phyloP scores from a whole-genome alignment of 106 monocot species.

The Dioscorea dumetorum region DNA sequence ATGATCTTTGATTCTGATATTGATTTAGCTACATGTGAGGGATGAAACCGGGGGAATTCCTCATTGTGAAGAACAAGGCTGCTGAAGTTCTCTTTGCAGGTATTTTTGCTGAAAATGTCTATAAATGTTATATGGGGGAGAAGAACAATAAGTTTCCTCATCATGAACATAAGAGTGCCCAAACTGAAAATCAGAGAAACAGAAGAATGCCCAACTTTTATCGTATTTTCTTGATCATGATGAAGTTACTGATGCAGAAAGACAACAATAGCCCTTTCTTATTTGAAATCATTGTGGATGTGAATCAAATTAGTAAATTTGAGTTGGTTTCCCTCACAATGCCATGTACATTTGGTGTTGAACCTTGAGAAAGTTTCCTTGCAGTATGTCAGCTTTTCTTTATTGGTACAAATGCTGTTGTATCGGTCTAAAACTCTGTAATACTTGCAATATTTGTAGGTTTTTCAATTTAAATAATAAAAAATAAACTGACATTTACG shows the following conservation, averaged over 20 bases:
- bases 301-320: constrained; percentile 42
- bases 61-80: constrained; percentile 49
- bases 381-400: too few relatives aligned
- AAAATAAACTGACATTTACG: too few relatives aligned
- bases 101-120: constrained; percentile 38
- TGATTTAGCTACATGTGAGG: constrained; percentile 38
- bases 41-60: constrained; percentile 40
- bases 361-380: too few relatives aligned
- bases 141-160: not conserved
- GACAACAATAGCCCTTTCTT: constrained; percentile 46
- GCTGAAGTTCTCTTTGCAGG: constrained; percentile 53
- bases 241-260: constrained; percentile 27
- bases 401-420: too few relatives aligned
- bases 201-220: constrained; percentile 22
- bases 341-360: constrained; percentile 19
- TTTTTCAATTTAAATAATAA: too few relatives aligned
- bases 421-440: too few relatives aligned
- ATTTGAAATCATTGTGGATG: constrained; percentile 36
- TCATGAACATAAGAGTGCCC: not conserved
- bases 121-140: constrained; percentile 28
- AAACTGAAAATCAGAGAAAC: not conserved
- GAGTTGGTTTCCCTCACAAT: constrained; percentile 36
- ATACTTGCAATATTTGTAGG: too few relatives aligned
- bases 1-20: not conserved
- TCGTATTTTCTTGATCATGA: constrained; percentile 39